Evolutionary conservation across 306 rosid species (phyloP).

Genomic region (Cicer pinnatifidum): DNA sequence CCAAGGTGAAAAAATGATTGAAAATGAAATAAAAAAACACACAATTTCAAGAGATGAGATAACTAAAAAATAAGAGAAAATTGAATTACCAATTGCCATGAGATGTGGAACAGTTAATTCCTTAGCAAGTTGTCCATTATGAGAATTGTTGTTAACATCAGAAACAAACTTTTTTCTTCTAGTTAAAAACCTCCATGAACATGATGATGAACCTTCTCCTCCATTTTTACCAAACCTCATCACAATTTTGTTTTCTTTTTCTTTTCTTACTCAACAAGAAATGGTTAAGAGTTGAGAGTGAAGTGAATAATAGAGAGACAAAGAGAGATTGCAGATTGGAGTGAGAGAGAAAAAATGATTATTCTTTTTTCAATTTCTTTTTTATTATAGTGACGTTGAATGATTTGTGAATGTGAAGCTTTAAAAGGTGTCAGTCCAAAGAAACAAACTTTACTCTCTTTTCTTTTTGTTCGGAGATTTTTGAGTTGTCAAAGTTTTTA

Average conservation of each 20-base stretch:
- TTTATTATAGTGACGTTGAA: too few species aligned
- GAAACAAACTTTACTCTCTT: too few species aligned
- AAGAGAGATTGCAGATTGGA: too few species aligned
- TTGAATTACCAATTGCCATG: slow-evolving; percentile 70
- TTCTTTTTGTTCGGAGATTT: too few species aligned
- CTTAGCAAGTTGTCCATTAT: slow-evolving; percentile 64
- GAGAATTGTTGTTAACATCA: slow-evolving; percentile 5
- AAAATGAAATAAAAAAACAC: neutral
- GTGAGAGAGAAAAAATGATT: too few species aligned
- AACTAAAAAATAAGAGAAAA: neutral
- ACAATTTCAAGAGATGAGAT: too few species aligned
- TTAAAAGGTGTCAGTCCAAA: too few species aligned
- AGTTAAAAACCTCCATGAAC: slow-evolving; percentile 62
- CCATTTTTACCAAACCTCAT: slow-evolving; percentile 64
- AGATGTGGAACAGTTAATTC: slow-evolving; percentile 78
- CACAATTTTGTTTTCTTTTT: neutral
- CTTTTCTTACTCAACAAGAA: neutral
- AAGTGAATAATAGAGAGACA: too few species aligned
- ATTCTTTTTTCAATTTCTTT: too few species aligned
- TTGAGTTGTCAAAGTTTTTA: too few species aligned
- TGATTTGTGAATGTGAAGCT: too few species aligned
- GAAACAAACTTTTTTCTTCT: slow-evolving; percentile 86
- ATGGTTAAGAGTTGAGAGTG: too few species aligned
- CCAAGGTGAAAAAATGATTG: neutral
- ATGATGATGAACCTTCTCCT: slow-evolving; percentile 42